These are phyloP conservation scores for Alternaria sp. DNA, from an alignment of 2,329 filamentous ascomycete species.

Conservation along the genomic window DNA sequence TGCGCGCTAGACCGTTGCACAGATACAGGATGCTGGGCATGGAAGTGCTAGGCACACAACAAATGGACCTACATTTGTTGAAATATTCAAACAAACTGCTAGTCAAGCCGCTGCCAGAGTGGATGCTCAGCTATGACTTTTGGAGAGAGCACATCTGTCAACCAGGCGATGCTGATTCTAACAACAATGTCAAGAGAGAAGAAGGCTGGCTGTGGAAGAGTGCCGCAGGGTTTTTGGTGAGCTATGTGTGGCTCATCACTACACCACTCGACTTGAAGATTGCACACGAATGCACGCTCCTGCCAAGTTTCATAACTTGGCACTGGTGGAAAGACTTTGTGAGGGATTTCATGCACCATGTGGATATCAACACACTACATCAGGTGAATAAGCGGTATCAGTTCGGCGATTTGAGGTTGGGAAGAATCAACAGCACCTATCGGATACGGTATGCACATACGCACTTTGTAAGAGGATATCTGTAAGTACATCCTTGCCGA, in stretches of 20 bases:
- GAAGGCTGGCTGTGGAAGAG: constrained; percentile 11
- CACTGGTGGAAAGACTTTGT: constrained; percentile 48
- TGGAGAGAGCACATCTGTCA: constrained; percentile 39
- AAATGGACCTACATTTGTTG: constrained; percentile 51
- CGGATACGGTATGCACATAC: constrained; percentile 42
- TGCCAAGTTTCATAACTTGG: constrained; percentile 46
- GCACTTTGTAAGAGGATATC: constrained; percentile 51
- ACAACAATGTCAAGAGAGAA: background rate
- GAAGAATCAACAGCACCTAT: constrained; percentile 50
- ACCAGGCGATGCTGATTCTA: constrained; percentile 26
- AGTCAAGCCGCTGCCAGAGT: constrained; percentile 48
- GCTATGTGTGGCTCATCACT: constrained; percentile 48
- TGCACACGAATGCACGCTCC: constrained; percentile 40
- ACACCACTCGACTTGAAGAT: constrained; percentile 46
- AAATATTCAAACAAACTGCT: constrained; percentile 43
- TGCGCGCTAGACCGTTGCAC: constrained; percentile 48
- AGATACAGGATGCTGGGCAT: constrained; percentile 49
- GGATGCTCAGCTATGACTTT: constrained; percentile 41
- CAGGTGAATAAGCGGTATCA: constrained; percentile 50
- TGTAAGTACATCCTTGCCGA: constrained; percentile 17
- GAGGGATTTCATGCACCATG: constrained; percentile 28
- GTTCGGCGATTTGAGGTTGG: constrained; percentile 48
- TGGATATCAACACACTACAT: constrained; percentile 46
- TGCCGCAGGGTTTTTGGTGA: constrained; percentile 45
- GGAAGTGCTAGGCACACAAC: constrained; percentile 42